Base-by-base conservation (phyloP, 768 basidiomycete species). In the Phanerochaete carnosa region DNA sequence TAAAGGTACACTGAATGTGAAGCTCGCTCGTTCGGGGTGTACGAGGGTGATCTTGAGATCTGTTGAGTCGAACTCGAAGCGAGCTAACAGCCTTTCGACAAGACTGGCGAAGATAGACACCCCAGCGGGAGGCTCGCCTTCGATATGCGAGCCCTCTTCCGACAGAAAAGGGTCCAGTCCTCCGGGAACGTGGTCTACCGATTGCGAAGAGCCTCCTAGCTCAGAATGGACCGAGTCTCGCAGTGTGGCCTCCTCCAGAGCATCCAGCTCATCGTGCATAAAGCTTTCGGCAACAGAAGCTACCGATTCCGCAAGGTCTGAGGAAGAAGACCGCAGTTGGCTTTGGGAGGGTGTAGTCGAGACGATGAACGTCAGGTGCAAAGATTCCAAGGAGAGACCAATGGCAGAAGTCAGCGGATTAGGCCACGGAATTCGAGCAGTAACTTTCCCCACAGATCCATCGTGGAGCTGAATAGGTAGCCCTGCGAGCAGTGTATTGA, bases 231-330 rank as follows among this genome's bases (percentile, higher is more conserved):
- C 73, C 1, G 92, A 92, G 61, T 86, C 80, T 66, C 86, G 83
- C 23, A 95, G 78, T 32, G 83, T 77, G 7, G 83, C 84, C 66
- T 87, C 90, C 69, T 96, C 93, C 62, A 78, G 77, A 7, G 82
- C 77, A 25, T 86, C 80, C 53, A 97, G 77, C 68, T 95, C 92
- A 63, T 92, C 82, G 50, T 95, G 89, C 26, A 96, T 78, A 74
- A 98, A 98, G 3, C 88, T 86, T 65, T 93, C 88, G 1, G 94
- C 92, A 15, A 89, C 84, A n/a, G 87, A 88, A 28, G 82, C 82
- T n/a, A 94, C 87, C 25, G 94, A 94, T 49, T 87, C 84, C 3
- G 91, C 77, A 15, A 95, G 79, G 68, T 87, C 82, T 39, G 72
- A 62, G 52, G 66, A 66, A 19, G 69, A 3, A 43, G 45, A 55